Conservation (phyloP, 768 basidiomycete species). For the Ephemerocybe angulata region DNA sequence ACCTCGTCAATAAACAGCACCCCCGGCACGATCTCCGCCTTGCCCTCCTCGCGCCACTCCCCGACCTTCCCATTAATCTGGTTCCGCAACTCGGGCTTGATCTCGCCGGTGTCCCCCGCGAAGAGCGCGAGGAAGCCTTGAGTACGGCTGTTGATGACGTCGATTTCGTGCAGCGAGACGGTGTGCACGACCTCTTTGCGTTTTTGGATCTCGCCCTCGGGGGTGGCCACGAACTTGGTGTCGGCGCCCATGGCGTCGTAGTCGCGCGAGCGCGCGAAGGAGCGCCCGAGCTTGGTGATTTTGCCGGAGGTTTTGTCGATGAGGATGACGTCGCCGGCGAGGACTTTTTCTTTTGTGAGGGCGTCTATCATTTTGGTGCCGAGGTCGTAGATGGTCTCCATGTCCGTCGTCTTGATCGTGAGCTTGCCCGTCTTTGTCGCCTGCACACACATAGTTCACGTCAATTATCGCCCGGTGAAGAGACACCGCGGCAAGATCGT, state of each 20-base stretch:
- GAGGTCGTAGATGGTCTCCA: constrained; percentile 99
- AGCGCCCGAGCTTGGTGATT: constrained; percentile 92
- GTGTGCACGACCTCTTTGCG: constrained; percentile 97
- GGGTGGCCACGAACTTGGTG: constrained; percentile 98
- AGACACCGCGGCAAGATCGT: too few species aligned
- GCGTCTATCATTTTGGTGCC: constrained; percentile 99
- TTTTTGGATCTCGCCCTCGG: constrained; percentile 96
- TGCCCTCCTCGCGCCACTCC: constrained; percentile 98
- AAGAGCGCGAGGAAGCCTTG: constrained; percentile 97
- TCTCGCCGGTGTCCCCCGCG: constrained; percentile 96
- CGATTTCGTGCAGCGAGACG: constrained; percentile 96
- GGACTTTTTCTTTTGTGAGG: constrained; percentile 93
- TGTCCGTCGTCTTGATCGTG: constrained; percentile 97
- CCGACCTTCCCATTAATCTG: constrained; percentile 97
- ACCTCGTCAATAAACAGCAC: constrained; percentile 99
- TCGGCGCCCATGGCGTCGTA: constrained; percentile 99
- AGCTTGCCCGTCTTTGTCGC: constrained; percentile 97
- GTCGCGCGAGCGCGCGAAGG: constrained; percentile 94
- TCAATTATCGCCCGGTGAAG: constrained; percentile 3
- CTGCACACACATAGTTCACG: too few species aligned
- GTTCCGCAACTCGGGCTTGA: constrained; percentile 92
- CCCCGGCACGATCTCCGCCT: constrained; percentile 95
- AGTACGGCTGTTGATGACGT: constrained; percentile 97
- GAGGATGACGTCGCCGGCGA: constrained; percentile 90
- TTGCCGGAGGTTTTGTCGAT: constrained; percentile 98